Evolutionary conservation across 2,329 filamentous ascomycete genomes (phyloP), one percentile per base, ranked within the genome.

Genomic region (Shiraia sp.): DNA sequence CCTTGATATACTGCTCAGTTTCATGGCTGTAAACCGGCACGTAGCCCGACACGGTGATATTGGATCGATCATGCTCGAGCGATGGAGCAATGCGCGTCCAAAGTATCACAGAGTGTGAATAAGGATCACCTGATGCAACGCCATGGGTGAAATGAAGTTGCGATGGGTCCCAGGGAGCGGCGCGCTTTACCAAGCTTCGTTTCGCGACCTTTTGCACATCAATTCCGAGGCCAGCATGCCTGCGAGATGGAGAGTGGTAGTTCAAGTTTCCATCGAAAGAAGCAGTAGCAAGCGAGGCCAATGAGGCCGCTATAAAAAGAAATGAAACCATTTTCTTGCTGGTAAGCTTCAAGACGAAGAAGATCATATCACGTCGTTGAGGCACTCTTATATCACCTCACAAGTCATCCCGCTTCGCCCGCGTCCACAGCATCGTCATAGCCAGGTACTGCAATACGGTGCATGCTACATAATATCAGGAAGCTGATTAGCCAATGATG

Each of bases 181-280:
- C 33, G 7, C 26, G 51, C 30, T 51, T 45, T 9, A 52, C 22
- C 10, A 60, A 40, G 36, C 75, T 76, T 28, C 81, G 75, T 62
- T 78, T 79, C 35, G 76, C 74, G 42, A 86, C 77, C 48, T 79
- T 81, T 24, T 75, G 75, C 7, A 86, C 73, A 24, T 82, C 76
- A 27, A 88, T 79, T 3, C 83, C 84, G n/a, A 88, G 73, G 26
- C 73, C 71, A 2, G 77, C 73, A 53, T 87, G 85, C 26, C 82
- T 75, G 23, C 77, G 73, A 1, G 84, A 87, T 10, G 85, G 83
- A 54, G 79, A 83, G 32, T 75, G 71, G 63, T 86, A 88, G 68
- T 87, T 87, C 41, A 87, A 61, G 60, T 87, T 87, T 10, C 43
- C 44, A 19, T 62, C 54, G 8, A 50, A 65, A 25, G 45, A 53